phyloP scores from a whole-genome alignment of 768 basidiomycete species.

The Podaxis rugospora region DNA sequence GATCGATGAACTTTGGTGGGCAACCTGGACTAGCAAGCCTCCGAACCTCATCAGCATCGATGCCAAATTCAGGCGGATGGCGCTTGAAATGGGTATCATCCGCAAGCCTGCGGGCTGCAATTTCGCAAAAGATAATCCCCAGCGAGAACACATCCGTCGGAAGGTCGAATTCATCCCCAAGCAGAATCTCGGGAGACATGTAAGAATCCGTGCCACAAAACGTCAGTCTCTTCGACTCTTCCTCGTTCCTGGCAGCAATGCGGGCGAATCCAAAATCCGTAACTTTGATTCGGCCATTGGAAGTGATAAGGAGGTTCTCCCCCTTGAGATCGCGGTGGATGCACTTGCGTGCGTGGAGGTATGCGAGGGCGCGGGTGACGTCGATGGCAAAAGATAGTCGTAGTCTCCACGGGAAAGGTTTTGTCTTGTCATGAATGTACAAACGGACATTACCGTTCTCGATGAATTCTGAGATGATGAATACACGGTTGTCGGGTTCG shows the following conservation, averaged over 20 bases:
- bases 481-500: constrained; percentile 76
- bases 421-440: constrained; percentile 83
- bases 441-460: constrained; percentile 87
- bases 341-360: constrained; percentile 90
- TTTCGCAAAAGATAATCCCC: constrained; percentile 91
- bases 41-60: constrained; percentile 73
- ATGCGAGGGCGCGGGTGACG: constrained; percentile 91
- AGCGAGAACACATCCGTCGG: constrained; percentile 94
- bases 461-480: constrained; percentile 94
- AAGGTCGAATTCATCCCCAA: constrained; percentile 89
- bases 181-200: constrained; percentile 95
- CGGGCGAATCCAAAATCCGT: constrained; percentile 99
- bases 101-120: constrained; percentile 78
- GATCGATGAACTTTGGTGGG: constrained; percentile 70
- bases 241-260: constrained; percentile 88
- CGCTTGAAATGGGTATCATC: constrained; percentile 80
- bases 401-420: constrained; percentile 89
- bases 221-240: constrained; percentile 81
- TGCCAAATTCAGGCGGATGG: constrained; percentile 69
- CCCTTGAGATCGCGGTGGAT: constrained; percentile 93
- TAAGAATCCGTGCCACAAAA: constrained; percentile 92
- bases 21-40: constrained; percentile 66
- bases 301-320: constrained; percentile 93
- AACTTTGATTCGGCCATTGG: constrained; percentile 92
- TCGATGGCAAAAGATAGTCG: constrained; percentile 94